Evolutionary conservation across 257 asterid species (phyloP).

Genomic region (Solanum clarkiae): DNA sequence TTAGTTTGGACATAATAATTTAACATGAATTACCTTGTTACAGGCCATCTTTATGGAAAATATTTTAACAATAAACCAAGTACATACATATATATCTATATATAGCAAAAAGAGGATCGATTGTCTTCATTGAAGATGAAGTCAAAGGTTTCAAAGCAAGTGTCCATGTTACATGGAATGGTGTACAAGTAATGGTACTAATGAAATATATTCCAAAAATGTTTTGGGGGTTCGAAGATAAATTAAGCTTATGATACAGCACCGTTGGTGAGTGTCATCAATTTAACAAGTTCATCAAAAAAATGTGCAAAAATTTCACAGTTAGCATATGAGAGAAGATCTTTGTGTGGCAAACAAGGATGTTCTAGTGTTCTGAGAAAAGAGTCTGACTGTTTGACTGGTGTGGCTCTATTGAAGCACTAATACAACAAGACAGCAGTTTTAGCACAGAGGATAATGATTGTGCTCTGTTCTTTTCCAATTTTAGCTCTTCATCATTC

Average conservation of each 20-base stretch:
- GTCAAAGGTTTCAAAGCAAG: background rate
- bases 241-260: background rate
- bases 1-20: background rate
- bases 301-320: background rate
- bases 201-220: background rate
- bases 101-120: background rate
- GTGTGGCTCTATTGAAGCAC: background rate
- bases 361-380: background rate
- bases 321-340: background rate
- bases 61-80: background rate
- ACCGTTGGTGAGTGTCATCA: background rate
- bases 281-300: background rate
- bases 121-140: background rate
- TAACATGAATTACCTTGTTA: background rate
- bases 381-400: background rate
- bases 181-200: background rate
- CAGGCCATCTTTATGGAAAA: background rate
- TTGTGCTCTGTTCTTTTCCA: background rate
- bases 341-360: background rate
- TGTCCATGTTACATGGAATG: background rate
- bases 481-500: background rate
- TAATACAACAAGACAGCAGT: background rate
- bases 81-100: background rate
- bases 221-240: background rate
- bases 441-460: background rate